Percentiles rank a stretch among this genome's conserved stretches.
Evolutionary conservation across 805 yeast genomes (phyloP).

Genomic region (Wickerhamiella vanderwaltii): DNA sequence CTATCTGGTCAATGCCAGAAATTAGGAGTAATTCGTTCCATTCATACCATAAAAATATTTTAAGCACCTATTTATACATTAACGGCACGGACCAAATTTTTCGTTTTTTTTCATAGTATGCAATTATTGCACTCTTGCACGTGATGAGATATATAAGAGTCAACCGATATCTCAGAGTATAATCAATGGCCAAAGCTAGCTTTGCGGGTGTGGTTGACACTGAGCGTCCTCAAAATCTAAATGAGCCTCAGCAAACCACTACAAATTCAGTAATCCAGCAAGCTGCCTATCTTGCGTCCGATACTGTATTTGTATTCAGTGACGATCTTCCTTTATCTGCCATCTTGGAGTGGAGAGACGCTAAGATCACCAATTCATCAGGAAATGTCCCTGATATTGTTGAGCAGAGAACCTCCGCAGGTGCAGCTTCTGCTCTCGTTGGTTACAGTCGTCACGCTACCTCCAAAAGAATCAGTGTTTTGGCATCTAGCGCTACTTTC

Average conservation of each 20-base stretch:
- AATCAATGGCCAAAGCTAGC: slow-evolving; percentile 5
- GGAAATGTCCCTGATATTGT: slow-evolving; percentile 51
- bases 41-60: too few relatives aligned
- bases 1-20: too few relatives aligned
- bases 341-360: slow-evolving; percentile 49
- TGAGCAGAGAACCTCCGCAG: slow-evolving; percentile 56
- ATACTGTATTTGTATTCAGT: slow-evolving; percentile 43
- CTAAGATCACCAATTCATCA: slow-evolving; percentile 38
- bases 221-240: neutral
- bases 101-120: too few relatives aligned
- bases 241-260: slow-evolving; percentile 15
- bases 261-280: slow-evolving; percentile 25
- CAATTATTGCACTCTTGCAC: slow-evolving; percentile 9
- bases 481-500: slow-evolving; percentile 59
- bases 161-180: neutral
- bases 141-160: slow-evolving; percentile 2
- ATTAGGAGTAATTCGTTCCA: too few relatives aligned
- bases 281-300: slow-evolving; percentile 27
- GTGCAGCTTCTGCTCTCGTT: slow-evolving; percentile 67
- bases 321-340: slow-evolving; percentile 49
- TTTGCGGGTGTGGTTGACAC: slow-evolving; percentile 8
- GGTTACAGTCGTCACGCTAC: slow-evolving; percentile 42
- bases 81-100: too few relatives aligned
- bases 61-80: too few relatives aligned
- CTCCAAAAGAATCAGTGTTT: slow-evolving; percentile 30